phyloP scores from a whole-genome alignment of 768 basidiomycete species.

The Suillus spraguei region DNA sequence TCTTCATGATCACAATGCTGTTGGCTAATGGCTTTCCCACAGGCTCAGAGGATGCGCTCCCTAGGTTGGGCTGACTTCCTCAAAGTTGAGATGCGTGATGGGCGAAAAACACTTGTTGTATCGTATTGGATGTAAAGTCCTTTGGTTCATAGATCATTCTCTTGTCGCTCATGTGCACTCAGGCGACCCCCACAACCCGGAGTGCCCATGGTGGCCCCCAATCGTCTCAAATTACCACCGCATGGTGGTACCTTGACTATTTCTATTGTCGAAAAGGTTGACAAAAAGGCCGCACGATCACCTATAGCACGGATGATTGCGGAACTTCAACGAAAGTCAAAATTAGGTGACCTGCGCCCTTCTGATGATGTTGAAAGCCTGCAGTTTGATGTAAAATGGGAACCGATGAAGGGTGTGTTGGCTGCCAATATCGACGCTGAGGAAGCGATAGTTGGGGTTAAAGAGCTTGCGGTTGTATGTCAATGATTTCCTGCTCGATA shows the following conservation, averaged over 20 bases:
- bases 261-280: conserved; percentile 58
- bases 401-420: conserved; percentile 67
- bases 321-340: conserved; percentile 64
- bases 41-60: conserved; percentile 77
- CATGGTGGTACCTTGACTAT: conserved; percentile 77
- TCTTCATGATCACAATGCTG: background rate
- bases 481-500: background rate
- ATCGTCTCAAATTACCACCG: conserved; percentile 49
- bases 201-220: conserved; percentile 28
- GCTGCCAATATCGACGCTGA: conserved; percentile 57
- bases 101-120: conserved; percentile 66
- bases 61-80: conserved; percentile 86
- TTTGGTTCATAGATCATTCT: background rate
- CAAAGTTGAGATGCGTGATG: conserved; percentile 65
- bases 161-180: conserved; percentile 8
- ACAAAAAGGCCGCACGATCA: conserved; percentile 51
- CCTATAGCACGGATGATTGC: conserved; percentile 57
- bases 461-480: conserved; percentile 61
- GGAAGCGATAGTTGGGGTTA: conserved; percentile 44
- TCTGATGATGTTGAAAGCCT: conserved; percentile 80
- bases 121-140: conserved; percentile 85
- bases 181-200: conserved; percentile 43
- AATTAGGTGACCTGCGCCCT: conserved; percentile 53
- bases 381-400: conserved; percentile 75
- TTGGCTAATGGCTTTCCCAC: conserved; percentile 6